phyloP scores from a whole-genome alignment of 2,329 filamentous ascomycete genomes.

The Diaporthe eres region DNA sequence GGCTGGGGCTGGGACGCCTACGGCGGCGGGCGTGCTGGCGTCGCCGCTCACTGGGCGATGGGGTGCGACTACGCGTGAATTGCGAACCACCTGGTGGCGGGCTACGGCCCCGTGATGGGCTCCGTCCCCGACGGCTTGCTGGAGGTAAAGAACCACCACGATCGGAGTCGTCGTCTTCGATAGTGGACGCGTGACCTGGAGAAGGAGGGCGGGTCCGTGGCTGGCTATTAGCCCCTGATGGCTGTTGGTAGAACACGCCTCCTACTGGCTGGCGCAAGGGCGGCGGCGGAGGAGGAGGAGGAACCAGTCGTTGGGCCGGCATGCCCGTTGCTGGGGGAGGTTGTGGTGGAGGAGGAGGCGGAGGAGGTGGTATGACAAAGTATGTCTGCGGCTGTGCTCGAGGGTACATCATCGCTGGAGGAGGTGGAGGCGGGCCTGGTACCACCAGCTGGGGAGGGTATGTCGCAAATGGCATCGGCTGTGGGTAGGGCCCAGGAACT shows the following conservation, averaged over 20 bases:
- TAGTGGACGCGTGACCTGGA: slow-evolving; percentile 32
- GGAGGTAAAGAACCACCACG: slow-evolving; percentile 18
- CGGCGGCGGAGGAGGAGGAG: background rate
- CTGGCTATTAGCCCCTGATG: background rate
- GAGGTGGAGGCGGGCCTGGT: slow-evolving; percentile 22
- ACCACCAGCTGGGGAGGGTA: slow-evolving; percentile 17
- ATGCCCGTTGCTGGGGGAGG: background rate
- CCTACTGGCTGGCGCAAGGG: background rate
- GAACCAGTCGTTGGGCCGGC: background rate
- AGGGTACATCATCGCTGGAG: slow-evolving; percentile 18
- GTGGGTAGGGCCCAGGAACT: background rate
- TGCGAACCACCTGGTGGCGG: slow-evolving; percentile 20
- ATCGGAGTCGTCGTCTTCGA: slow-evolving; percentile 28
- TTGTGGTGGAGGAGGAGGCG: slow-evolving; percentile 8
- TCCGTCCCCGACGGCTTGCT: background rate
- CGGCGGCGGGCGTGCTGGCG: background rate
- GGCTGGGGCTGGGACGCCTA: background rate
- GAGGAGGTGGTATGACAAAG: slow-evolving; percentile 22
- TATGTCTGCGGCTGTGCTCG: slow-evolving; percentile 8
- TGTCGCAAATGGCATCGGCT: background rate
- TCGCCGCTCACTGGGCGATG: background rate
- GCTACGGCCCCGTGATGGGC: background rate
- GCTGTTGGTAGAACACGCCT: background rate
- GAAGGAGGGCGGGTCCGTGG: slow-evolving; percentile 14
- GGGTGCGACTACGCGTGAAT: background rate